phyloP scores from a whole-genome alignment of 192 early-diverging fungal genomes.

The Coemansia sp. region DNA sequence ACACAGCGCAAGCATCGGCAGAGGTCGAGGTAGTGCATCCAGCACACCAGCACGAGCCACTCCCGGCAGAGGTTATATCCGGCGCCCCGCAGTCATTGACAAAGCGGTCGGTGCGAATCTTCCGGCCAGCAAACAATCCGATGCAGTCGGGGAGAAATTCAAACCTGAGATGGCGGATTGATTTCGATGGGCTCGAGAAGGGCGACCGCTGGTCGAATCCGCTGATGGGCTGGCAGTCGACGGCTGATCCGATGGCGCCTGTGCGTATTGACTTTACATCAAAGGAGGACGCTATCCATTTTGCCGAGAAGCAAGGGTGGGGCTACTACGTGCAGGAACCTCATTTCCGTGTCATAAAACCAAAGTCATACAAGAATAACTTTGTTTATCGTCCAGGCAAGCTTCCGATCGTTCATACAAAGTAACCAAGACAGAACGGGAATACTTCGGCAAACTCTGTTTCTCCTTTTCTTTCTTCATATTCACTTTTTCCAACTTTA shows the following conservation, averaged over 20 bases:
- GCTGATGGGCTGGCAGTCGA: slow-evolving; percentile 87
- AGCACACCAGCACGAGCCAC: slow-evolving; percentile 47
- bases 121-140: slow-evolving; percentile 75
- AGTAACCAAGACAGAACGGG: slow-evolving; percentile 51
- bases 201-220: slow-evolving; percentile 91
- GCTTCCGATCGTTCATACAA: slow-evolving; percentile 81
- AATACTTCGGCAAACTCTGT: not conserved
- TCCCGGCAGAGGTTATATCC: slow-evolving; percentile 46
- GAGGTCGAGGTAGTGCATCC: slow-evolving; percentile 34
- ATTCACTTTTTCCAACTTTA: not conserved
- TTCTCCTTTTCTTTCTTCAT: not conserved
- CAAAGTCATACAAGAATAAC: slow-evolving; percentile 91
- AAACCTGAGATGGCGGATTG: slow-evolving; percentile 82
- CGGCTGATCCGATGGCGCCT: slow-evolving; percentile 82
- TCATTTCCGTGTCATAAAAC: slow-evolving; percentile 73
- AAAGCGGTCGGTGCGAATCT: slow-evolving; percentile 84
- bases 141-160: slow-evolving; percentile 82
- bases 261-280: slow-evolving; percentile 77
- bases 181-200: slow-evolving; percentile 80
- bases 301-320: slow-evolving; percentile 97
- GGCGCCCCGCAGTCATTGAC: slow-evolving; percentile 59
- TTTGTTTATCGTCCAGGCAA: slow-evolving; percentile 82
- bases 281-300: slow-evolving; percentile 88
- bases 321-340: slow-evolving; percentile 91
- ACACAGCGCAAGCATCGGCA: not conserved